Evolutionary conservation across 805 yeast species (phyloP).

Genomic region (Candida koratica): DNA sequence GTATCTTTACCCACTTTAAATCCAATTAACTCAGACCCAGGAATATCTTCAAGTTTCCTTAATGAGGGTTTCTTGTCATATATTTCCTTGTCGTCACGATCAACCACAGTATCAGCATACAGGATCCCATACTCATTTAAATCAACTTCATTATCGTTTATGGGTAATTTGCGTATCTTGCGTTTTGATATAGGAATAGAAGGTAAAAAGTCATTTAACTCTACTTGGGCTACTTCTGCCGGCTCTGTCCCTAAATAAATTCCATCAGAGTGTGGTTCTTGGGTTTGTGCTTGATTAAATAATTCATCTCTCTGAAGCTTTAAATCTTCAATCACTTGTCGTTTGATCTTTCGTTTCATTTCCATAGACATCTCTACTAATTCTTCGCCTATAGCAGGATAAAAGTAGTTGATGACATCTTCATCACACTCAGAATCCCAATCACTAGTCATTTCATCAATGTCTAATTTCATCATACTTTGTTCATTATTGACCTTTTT

Average conservation of each 20-base stretch:
- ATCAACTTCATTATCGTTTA: constrained; percentile 27
- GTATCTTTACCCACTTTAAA: constrained; percentile 31
- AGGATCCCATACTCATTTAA: constrained; percentile 39
- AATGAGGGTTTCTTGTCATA: constrained; percentile 17
- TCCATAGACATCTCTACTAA: constrained; percentile 27
- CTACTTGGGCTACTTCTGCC: constrained; percentile 13
- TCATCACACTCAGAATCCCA: constrained; percentile 43
- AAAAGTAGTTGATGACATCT: constrained; percentile 36
- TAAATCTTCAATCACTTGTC: constrained; percentile 30
- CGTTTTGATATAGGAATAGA: constrained; percentile 15
- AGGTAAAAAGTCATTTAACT: constrained; percentile 22
- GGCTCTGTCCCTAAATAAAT: constrained; percentile 32
- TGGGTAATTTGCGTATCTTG: constrained; percentile 29
- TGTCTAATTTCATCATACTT: constrained; percentile 25
- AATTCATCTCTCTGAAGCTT: constrained; percentile 15
- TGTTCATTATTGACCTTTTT: constrained; percentile 20
- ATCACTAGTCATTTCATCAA: constrained; percentile 26
- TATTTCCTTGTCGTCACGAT: constrained; percentile 25
- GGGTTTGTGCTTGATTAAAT: constrained; percentile 10
- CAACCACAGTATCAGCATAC: constrained; percentile 25
- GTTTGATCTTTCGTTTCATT: constrained; percentile 33
- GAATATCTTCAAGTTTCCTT: constrained; percentile 22
- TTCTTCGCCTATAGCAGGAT: constrained; percentile 35
- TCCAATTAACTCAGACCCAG: constrained; percentile 31
- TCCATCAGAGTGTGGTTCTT: constrained; percentile 25